These are phyloP conservation scores for Parascedosporium putredinis DNA, from an alignment of 2,329 filamentous ascomycete species.

Conservation along the genomic window DNA sequence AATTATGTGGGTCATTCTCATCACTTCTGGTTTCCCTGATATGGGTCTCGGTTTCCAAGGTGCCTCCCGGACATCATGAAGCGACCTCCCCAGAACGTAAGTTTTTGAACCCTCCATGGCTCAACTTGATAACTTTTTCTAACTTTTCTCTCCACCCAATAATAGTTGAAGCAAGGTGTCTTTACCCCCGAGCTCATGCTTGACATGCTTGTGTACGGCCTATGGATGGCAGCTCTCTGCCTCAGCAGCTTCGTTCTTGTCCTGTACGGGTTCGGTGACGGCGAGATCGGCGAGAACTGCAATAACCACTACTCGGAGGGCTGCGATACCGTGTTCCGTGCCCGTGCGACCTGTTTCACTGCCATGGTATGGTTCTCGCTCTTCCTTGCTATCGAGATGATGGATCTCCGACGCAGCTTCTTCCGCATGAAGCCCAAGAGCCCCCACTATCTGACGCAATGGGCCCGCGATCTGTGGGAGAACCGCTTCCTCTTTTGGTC, in stretches of 20 bases:
- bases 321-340: slow-evolving; percentile 51
- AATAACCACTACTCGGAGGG: slow-evolving; percentile 39
- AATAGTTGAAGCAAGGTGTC: slow-evolving; percentile 37
- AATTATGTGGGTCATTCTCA: slow-evolving; percentile 76
- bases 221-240: slow-evolving; percentile 52
- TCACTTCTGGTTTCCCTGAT: slow-evolving; percentile 59
- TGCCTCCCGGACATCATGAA: slow-evolving; percentile 57
- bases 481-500: slow-evolving; percentile 43
- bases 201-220: slow-evolving; percentile 53
- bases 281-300: slow-evolving; percentile 47
- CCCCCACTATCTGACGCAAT: slow-evolving; percentile 40
- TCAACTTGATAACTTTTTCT: too few relatives aligned
- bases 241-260: slow-evolving; percentile 50
- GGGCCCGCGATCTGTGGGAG: slow-evolving; percentile 43
- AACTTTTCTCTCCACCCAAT: background rate
- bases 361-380: slow-evolving; percentile 59
- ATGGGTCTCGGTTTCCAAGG: slow-evolving; percentile 63
- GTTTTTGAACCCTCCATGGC: too few relatives aligned
- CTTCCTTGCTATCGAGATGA: slow-evolving; percentile 60
- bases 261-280: slow-evolving; percentile 42
- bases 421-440: slow-evolving; percentile 46
- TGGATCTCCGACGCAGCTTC: slow-evolving; percentile 54
- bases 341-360: slow-evolving; percentile 55
- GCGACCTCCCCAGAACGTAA: slow-evolving; percentile 51
- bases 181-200: slow-evolving; percentile 54